Conservation (phyloP, 495 filamentous ascomycete species). For the Aspergillus campestris region DNA sequence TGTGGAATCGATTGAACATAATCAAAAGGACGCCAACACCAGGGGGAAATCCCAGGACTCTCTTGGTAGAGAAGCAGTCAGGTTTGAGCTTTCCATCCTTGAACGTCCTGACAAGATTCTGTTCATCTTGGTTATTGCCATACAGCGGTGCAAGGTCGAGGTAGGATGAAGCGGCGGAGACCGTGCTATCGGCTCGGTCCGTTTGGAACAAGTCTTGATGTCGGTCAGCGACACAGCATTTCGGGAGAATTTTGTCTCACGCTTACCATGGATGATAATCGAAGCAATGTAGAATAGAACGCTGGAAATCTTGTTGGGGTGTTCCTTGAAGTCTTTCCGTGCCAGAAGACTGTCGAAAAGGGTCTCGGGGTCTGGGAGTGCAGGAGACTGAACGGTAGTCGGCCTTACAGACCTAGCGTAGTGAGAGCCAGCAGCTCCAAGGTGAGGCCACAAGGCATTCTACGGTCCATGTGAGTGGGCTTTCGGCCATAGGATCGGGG, state of each 20-base stretch:
- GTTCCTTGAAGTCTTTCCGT: constrained; percentile 51
- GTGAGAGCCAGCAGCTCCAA: constrained; percentile 54
- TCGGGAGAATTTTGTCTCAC: background rate
- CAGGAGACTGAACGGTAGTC: constrained; percentile 50
- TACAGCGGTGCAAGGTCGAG: constrained; percentile 81
- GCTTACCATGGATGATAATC: constrained; percentile 75
- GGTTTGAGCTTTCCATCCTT: constrained; percentile 78
- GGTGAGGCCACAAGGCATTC: constrained; percentile 51
- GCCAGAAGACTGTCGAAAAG: constrained; percentile 72
- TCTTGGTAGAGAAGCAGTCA: constrained; percentile 70
- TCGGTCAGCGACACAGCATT: constrained; percentile 12
- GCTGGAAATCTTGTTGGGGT: constrained; percentile 77
- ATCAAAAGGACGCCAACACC: constrained; percentile 72
- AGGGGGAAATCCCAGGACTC: constrained; percentile 73
- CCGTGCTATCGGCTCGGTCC: constrained; percentile 44
- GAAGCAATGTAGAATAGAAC: constrained; percentile 84
- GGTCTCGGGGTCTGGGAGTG: constrained; percentile 64
- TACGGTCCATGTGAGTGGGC: constrained; percentile 13
- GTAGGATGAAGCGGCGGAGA: constrained; percentile 72
- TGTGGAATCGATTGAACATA: constrained; percentile 70
- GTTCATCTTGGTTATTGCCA: constrained; percentile 70
- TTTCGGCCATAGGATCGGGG: background rate
- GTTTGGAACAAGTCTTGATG: constrained; percentile 54
- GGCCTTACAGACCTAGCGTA: constrained; percentile 71
- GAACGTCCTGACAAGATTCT: constrained; percentile 67